A percentile compares a stretch with the other conserved stretches of the same genome.
These are phyloP conservation scores for Penstemon barbatus DNA, from an alignment of 257 asterid species.

Conservation along the genomic window DNA sequence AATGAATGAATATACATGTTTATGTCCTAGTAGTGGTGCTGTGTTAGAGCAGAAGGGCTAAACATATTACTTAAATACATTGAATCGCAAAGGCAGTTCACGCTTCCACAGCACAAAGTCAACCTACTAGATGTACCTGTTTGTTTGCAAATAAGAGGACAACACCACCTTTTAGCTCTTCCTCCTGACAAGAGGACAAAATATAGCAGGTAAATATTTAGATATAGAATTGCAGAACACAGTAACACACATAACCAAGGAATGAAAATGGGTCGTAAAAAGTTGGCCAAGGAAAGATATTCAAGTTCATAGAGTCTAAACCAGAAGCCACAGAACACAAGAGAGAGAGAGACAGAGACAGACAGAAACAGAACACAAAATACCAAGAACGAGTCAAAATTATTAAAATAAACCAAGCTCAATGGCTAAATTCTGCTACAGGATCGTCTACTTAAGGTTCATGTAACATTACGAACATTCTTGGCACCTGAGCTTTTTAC, in stretches of 20 bases:
- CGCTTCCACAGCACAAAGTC: background rate
- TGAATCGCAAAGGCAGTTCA: background rate
- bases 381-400: background rate
- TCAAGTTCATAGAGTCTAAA: constrained; percentile 1
- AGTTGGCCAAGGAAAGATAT: background rate
- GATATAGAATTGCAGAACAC: background rate
- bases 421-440: background rate
- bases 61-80: background rate
- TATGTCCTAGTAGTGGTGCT: background rate
- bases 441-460: background rate
- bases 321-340: background rate
- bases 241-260: background rate
- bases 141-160: constrained; percentile 51
- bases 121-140: constrained; percentile 32
- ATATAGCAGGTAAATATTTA: constrained; percentile 3
- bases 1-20: background rate
- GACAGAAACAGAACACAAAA: background rate
- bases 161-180: constrained; percentile 50
- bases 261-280: constrained; percentile 11
- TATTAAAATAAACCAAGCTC: background rate
- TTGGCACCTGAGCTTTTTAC: background rate
- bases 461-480: background rate
- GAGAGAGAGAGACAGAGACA: no score
- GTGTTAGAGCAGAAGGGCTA: constrained; percentile 1
- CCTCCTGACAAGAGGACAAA: constrained; percentile 45